phyloP scores from a whole-genome alignment of 2,329 filamentous ascomycete species.

The Spiromastix sp. region DNA sequence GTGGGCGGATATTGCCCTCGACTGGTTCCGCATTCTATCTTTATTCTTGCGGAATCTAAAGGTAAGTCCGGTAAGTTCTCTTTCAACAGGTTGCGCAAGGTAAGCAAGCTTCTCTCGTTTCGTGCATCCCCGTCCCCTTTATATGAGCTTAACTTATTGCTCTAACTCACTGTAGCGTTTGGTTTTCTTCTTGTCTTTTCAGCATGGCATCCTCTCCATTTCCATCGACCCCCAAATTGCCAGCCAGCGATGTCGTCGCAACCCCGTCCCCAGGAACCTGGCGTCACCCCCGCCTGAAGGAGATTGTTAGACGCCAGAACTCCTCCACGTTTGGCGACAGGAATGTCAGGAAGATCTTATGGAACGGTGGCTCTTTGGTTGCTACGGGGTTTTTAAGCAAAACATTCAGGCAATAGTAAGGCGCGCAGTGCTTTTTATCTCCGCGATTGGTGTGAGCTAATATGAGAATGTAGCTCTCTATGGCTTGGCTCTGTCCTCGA shows the following conservation, averaged over 20 bases:
- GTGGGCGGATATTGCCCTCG: too few relatives aligned
- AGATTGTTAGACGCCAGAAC: conserved; percentile 74
- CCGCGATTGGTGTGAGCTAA: conserved; percentile 7
- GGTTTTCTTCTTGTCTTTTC: too few relatives aligned
- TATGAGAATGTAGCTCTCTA: conserved; percentile 20
- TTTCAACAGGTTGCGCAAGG: conserved; percentile 1
- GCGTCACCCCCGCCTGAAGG: conserved; percentile 79
- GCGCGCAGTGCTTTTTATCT: neutral
- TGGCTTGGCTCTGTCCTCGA: conserved; percentile 25
- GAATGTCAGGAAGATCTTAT: conserved; percentile 59
- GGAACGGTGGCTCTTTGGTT: conserved; percentile 52
- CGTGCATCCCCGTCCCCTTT: too few relatives aligned
- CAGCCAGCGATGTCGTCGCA: conserved; percentile 14
- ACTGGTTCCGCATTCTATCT: too few relatives aligned
- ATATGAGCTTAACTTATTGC: too few relatives aligned
- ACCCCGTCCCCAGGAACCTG: conserved; percentile 59
- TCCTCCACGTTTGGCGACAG: conserved; percentile 67
- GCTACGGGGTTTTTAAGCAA: conserved; percentile 37
- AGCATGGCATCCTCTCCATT: conserved; percentile 25
- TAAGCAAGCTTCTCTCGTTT: neutral
- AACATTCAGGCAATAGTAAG: conserved; percentile 27
- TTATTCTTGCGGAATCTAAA: conserved; percentile 6
- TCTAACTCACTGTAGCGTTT: too few relatives aligned
- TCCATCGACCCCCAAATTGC: conserved; percentile 34
- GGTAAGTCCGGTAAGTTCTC: conserved; percentile 15